Evolutionary conservation across 345 rosid species (phyloP).

Genomic region (Corchorus capsularis): DNA sequence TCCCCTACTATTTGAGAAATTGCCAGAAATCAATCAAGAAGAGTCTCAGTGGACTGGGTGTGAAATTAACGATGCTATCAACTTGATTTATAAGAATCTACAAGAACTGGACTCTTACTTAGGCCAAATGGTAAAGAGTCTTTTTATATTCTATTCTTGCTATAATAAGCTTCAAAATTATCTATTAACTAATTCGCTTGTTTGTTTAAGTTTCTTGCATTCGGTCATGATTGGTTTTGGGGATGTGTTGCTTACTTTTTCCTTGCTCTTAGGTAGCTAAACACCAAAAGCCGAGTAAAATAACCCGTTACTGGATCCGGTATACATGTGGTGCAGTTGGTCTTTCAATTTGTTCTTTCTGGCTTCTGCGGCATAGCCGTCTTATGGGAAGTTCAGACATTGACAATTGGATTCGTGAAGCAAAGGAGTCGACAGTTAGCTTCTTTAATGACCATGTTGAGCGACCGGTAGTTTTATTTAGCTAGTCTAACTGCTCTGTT

Average conservation of each 20-base stretch:
- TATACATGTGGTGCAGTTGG: constrained; percentile 88
- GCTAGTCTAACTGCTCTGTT: constrained; percentile 26
- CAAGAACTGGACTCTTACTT: constrained; percentile 65
- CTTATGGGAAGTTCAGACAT: constrained; percentile 92
- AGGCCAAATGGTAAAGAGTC: constrained; percentile 55
- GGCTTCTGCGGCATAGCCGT: constrained; percentile 87
- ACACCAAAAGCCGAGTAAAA: constrained; percentile 71
- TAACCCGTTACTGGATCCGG: constrained; percentile 71
- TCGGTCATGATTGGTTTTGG: background rate
- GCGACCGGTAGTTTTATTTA: constrained; percentile 69
- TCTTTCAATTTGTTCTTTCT: constrained; percentile 66
- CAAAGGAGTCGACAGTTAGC: constrained; percentile 63
- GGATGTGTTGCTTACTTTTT: constrained; percentile 3
- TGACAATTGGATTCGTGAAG: constrained; percentile 86
- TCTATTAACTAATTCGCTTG: constrained; percentile 1
- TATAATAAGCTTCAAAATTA: background rate
- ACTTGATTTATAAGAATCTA: constrained; percentile 63
- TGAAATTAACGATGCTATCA: constrained; percentile 70
- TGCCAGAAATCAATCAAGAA: constrained; percentile 63
- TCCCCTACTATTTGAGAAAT: constrained; percentile 63
- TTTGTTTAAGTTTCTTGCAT: constrained; percentile 6
- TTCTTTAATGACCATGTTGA: constrained; percentile 88
- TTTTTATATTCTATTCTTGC: constrained; percentile 5
- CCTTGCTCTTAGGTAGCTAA: constrained; percentile 57
- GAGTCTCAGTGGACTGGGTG: constrained; percentile 76